A percentile compares a stretch with the other conserved stretches of the same genome.
Conservation (phyloP, 2,329 filamentous ascomycete species). For the Scopulariopsis brevicaulis region DNA sequence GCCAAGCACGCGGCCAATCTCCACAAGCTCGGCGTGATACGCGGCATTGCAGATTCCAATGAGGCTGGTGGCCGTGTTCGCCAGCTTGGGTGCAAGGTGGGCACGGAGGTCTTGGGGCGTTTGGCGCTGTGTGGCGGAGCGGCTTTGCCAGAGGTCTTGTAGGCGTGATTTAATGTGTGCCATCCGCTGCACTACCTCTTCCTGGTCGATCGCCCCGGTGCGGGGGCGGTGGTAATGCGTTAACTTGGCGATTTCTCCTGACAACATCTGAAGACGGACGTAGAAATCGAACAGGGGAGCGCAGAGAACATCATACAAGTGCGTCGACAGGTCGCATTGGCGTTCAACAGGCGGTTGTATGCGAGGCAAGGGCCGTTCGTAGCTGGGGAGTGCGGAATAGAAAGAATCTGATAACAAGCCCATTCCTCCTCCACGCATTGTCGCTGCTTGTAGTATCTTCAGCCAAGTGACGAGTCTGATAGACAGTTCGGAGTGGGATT, state of each 20-base stretch:
- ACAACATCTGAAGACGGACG: conserved; percentile 10
- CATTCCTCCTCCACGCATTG: conserved; percentile 9
- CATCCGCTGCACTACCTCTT: conserved; percentile 9
- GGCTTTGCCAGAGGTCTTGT: conserved; percentile 8
- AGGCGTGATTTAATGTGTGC: conserved; percentile 7
- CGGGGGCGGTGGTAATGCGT: conserved; percentile 14
- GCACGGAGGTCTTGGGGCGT: conserved; percentile 7
- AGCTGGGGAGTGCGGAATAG: conserved; percentile 4
- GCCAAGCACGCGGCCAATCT: conserved; percentile 11
- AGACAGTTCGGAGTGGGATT: neutral
- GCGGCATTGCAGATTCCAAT: conserved; percentile 10
- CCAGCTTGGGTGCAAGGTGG: conserved; percentile 8
- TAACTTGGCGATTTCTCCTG: conserved; percentile 9
- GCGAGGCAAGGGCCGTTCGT: neutral
- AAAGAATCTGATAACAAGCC: conserved; percentile 8
- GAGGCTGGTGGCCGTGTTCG: conserved; percentile 8
- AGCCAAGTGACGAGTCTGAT: conserved; percentile 9
- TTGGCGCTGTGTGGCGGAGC: conserved; percentile 8
- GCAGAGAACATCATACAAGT: conserved; percentile 9
- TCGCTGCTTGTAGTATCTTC: conserved; percentile 8
- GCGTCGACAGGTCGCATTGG: conserved; percentile 3
- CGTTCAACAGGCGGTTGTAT: neutral
- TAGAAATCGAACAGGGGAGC: conserved; percentile 11
- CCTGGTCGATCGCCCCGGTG: conserved; percentile 11
- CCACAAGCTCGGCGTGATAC: conserved; percentile 12